Evolutionary conservation across 257 asterid genomes (phyloP), one percentile per base, ranked within the genome.

Genomic region (Orobanche coerulescens): DNA sequence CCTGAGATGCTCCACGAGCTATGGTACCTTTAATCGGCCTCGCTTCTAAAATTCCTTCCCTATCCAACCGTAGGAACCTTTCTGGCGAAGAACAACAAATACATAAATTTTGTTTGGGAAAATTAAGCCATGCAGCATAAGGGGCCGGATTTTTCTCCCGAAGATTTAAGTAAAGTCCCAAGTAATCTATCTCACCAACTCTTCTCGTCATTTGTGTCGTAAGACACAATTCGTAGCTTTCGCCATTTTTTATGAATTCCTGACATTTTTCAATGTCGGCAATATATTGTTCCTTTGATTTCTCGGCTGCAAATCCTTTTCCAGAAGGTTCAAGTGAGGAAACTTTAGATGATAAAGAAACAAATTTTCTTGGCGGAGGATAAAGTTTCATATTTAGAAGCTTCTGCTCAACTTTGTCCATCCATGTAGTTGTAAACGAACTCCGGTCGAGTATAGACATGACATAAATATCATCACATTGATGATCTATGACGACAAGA

Each of bases 41-140:
- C 14, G 99, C 99, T 78, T 93, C 99, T 66, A 93, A 71, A 64
- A 86, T 48, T 23, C 92, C 97, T 37, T 86, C 69, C 71, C 77
- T 73, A 40, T 93, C 94, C 87, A 93, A 65, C 66, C 83, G 81
- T 57, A 93, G 74, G 74, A 93, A 93, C 75, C 99, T 82, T 75
- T 93, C 99, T 15, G 99, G 99, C 8, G 99, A 89, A 40, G 99
- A 89, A 73, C 88, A 89, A 71, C 99, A 89, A 46, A 93, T 79
- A 53, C 68, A 71, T 31, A 93, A 76, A 61, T 84, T 74, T 60
- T 89, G 75, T 23, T 69, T 74, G 0, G 95, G 81, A 71, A 93
- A 93, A 68, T 79, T 89, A 55, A 93, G 95, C 99, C 96, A 89
- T 4, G 97, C 97, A 37, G 96, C 90, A 67, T 89, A 93, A 22